Conservation (phyloP, 2,329 filamentous ascomycete species). For the Lasiodiplodia sp. region DNA sequence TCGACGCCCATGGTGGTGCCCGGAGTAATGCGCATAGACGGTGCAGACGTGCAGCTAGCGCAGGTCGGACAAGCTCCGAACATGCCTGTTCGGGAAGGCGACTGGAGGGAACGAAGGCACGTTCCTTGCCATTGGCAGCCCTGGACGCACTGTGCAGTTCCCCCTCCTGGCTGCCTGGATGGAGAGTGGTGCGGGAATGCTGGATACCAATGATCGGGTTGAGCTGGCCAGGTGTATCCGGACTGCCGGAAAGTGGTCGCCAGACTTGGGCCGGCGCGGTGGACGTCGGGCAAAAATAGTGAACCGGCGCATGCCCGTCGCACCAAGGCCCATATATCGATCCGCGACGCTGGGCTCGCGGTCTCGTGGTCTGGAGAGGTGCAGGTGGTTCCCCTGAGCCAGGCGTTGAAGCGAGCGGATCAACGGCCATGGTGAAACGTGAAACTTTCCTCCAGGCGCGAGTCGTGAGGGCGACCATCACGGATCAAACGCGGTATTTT, state of each 20-base stretch:
- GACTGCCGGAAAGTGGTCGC: constrained; percentile 14
- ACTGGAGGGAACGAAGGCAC: constrained; percentile 18
- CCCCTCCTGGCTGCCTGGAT: constrained; percentile 13
- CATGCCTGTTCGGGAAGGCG: constrained; percentile 12
- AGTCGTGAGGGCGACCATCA: constrained; percentile 26
- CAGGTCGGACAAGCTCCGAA: constrained; percentile 25
- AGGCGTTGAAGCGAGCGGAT: constrained; percentile 21
- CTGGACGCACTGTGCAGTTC: constrained; percentile 4
- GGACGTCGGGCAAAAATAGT: not conserved
- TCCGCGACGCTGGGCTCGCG: constrained; percentile 17
- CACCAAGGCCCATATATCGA: constrained; percentile 26
- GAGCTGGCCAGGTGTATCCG: constrained; percentile 15
- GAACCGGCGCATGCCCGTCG: constrained; percentile 9
- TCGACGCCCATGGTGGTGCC: not conserved
- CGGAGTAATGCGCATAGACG: not conserved
- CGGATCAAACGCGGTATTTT: constrained; percentile 27
- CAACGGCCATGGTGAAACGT: constrained; percentile 25
- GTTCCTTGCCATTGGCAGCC: constrained; percentile 21
- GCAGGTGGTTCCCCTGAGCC: constrained; percentile 24
- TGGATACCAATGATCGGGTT: constrained; percentile 23
- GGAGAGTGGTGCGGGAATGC: constrained; percentile 15
- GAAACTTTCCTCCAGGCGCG: constrained; percentile 16
- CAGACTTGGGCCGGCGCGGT: not conserved
- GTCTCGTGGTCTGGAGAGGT: constrained; percentile 20
- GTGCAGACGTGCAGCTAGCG: constrained; percentile 25